These are phyloP conservation scores for Verticillium longisporum DNA, from an alignment of 2,329 filamentous ascomycete species.

Conservation along the genomic window DNA sequence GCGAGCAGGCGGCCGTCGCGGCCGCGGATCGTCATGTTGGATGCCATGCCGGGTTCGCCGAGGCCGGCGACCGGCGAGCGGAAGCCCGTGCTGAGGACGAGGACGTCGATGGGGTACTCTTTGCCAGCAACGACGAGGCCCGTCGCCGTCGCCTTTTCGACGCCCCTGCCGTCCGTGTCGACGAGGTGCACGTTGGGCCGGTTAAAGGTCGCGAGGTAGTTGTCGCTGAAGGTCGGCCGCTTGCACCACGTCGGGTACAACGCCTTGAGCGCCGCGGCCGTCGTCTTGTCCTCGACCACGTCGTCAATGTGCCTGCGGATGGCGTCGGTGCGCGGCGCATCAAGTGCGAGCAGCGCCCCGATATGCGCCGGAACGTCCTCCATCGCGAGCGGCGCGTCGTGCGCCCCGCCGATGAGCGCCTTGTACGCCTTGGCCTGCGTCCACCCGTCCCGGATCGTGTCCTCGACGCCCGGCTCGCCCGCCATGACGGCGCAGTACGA, in stretches of 20 bases:
- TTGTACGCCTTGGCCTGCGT: slow-evolving; percentile 29
- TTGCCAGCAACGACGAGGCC: slow-evolving; percentile 39
- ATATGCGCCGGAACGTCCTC: slow-evolving; percentile 23
- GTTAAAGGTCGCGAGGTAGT: slow-evolving; percentile 55
- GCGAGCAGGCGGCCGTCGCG: slow-evolving; percentile 34
- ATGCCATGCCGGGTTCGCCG: slow-evolving; percentile 13
- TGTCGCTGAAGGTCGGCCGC: slow-evolving; percentile 54
- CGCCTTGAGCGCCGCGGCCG: slow-evolving; percentile 45
- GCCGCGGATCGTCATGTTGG: slow-evolving; percentile 28
- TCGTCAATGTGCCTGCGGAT: slow-evolving; percentile 38
- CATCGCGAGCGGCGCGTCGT: slow-evolving; percentile 11
- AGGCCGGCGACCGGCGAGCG: slow-evolving; percentile 22
- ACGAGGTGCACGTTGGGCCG: slow-evolving; percentile 49
- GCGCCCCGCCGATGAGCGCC: slow-evolving; percentile 23
- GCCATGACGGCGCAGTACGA: slow-evolving; percentile 34
- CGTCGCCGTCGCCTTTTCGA: slow-evolving; percentile 34
- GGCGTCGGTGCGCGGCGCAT: slow-evolving; percentile 32
- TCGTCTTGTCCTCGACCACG: slow-evolving; percentile 43
- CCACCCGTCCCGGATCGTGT: slow-evolving; percentile 46
- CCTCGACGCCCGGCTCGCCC: slow-evolving; percentile 20
- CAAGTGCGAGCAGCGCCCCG: slow-evolving; percentile 27
- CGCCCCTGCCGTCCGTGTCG: slow-evolving; percentile 49
- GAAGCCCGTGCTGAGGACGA: slow-evolving; percentile 31
- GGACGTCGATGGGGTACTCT: slow-evolving; percentile 38
- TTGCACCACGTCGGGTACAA: slow-evolving; percentile 61